Evolutionary conservation across 257 asterid genomes (phyloP).

Genomic region (Fraxinus excelsior): DNA sequence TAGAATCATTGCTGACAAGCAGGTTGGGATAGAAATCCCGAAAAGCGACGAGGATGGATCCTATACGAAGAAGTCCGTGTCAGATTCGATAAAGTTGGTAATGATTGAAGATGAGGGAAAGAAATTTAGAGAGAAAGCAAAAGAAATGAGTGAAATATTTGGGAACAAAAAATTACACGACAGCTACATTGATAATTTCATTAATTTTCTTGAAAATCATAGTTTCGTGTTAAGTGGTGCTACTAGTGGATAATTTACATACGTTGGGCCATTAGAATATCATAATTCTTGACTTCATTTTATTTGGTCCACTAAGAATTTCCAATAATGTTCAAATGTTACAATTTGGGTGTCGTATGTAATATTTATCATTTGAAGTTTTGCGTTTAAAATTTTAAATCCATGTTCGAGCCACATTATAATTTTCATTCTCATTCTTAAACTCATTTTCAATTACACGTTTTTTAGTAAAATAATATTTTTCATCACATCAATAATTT

Average conservation of each 20-base stretch:
- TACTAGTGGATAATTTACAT: no score
- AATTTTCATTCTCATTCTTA: no score
- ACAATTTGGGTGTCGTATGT: background rate
- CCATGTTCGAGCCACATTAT: no score
- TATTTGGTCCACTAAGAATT: background rate
- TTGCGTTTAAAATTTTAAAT: no score
- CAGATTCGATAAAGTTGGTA: slow-evolving; percentile 30
- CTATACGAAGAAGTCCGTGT: slow-evolving; percentile 32
- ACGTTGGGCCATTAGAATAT: background rate
- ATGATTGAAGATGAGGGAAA: slow-evolving; percentile 29
- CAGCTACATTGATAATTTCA: slow-evolving; percentile 21
- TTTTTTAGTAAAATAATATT: no score
- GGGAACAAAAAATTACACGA: slow-evolving; percentile 23
- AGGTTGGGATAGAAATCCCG: background rate
- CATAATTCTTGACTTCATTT: background rate
- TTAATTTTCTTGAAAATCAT: slow-evolving; percentile 18
- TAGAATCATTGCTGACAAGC: slow-evolving; percentile 2
- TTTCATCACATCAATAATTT: no score
- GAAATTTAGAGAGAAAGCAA: slow-evolving; percentile 23
- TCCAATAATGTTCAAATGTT: background rate
- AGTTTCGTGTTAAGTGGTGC: no score
- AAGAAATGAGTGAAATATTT: slow-evolving; percentile 24
- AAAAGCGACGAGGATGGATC: slow-evolving; percentile 35
- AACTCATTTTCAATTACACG: no score
- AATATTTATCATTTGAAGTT: no score